A percentile compares a stretch with the other conserved stretches of the same genome.
Evolutionary conservation across 2,329 filamentous ascomycete genomes (phyloP).

Genomic region (Colletotrichum costaricense): DNA sequence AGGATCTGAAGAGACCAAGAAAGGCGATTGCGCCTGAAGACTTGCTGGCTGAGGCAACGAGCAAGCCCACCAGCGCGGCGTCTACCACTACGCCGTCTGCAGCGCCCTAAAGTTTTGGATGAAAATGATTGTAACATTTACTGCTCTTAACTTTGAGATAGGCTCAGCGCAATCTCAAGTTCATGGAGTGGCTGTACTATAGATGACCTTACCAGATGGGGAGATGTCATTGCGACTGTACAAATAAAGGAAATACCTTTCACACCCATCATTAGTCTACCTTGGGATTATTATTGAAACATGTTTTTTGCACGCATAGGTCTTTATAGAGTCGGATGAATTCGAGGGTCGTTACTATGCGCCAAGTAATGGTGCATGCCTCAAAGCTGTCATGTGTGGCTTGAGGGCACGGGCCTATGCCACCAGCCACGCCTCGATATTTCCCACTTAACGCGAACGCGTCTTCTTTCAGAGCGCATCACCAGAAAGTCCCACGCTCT

Average conservation of each 20-base stretch:
- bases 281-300: neutral
- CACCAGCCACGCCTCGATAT: conserved; percentile 29
- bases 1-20: conserved; percentile 84
- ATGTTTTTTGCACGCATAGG: neutral
- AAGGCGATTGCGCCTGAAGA: conserved; percentile 67
- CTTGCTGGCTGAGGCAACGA: conserved; percentile 47
- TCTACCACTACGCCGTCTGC: conserved; percentile 49
- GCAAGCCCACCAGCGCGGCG: conserved; percentile 46
- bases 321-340: neutral
- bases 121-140: conserved; percentile 22
- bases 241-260: conserved; percentile 3
- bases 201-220: conserved; percentile 5
- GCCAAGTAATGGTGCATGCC: neutral
- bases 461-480: conserved; percentile 39
- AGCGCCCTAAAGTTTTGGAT: conserved; percentile 17
- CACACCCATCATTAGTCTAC: neutral
- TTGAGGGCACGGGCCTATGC: conserved; percentile 34
- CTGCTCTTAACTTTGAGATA: neutral
- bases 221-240: neutral
- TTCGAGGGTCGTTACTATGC: neutral
- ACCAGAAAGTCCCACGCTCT: conserved; percentile 28
- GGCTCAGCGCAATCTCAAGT: neutral
- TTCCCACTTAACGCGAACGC: conserved; percentile 51
- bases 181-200: conserved; percentile 31
- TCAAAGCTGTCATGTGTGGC: neutral